These are phyloP conservation scores for Pyropia yezoensis DNA, from an alignment of 23 red algal species.

Conservation along the genomic window DNA sequence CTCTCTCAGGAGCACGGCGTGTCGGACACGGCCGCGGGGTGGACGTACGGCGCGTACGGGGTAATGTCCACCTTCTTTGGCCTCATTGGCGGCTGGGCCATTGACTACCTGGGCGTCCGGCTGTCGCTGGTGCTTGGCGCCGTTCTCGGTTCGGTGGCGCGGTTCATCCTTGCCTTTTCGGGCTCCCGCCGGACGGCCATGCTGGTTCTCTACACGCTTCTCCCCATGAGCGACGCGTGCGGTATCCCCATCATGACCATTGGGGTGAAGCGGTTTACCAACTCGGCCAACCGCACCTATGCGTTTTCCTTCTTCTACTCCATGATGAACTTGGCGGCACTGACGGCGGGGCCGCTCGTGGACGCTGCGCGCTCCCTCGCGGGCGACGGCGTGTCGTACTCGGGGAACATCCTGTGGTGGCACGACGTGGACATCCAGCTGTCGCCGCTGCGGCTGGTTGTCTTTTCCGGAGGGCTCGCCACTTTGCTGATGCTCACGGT, in stretches of 20 bases:
- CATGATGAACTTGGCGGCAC: slow-evolving; percentile 89
- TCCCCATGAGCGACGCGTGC: slow-evolving; percentile 82
- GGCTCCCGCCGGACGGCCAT: slow-evolving; percentile 8
- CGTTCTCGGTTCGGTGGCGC: slow-evolving; percentile 45
- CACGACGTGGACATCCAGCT: slow-evolving; percentile 2
- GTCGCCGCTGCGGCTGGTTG: slow-evolving; percentile 41
- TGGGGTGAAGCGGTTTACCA: slow-evolving; percentile 88
- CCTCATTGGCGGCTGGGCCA: slow-evolving; percentile 72
- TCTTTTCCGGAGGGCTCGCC: slow-evolving; percentile 56
- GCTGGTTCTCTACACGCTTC: slow-evolving; percentile 49
- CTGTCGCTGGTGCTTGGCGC: slow-evolving; percentile 59
- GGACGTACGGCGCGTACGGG: slow-evolving; percentile 82
- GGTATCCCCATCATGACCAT: slow-evolving; percentile 96
- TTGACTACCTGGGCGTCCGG: slow-evolving; percentile 83
- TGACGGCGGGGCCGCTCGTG: slow-evolving; percentile 71
- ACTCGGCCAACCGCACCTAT: slow-evolving; percentile 70
- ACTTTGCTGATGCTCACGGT: slow-evolving; percentile 36
- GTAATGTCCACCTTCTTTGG: slow-evolving; percentile 83
- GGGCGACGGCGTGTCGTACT: slow-evolving; percentile 8
- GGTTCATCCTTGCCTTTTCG: slow-evolving; percentile 50
- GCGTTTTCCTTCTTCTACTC: slow-evolving; percentile 93
- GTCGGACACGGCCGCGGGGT: slow-evolving; percentile 69
- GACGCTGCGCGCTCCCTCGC: slow-evolving; percentile 32
- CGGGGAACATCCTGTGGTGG: neutral
- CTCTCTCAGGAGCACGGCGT: slow-evolving; percentile 74